Evolutionary conservation across 257 asterid species (phyloP).

Genomic region (Datura wrightii): DNA sequence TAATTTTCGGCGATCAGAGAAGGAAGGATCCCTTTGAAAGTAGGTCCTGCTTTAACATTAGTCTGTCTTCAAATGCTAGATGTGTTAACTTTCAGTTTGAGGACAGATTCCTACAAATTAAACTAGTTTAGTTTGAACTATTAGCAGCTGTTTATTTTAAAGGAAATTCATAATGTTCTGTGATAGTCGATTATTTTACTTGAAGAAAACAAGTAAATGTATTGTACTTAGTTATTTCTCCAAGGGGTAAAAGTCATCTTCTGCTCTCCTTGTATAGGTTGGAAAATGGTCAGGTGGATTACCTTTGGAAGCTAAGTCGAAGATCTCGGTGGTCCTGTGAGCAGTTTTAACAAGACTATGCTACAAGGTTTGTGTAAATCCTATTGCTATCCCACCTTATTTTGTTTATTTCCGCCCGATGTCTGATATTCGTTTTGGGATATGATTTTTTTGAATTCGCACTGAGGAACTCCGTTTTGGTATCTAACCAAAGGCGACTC

Average conservation of each 20-base stretch:
- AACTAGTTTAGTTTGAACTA: not conserved
- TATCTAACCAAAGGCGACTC: not conserved
- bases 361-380: not conserved
- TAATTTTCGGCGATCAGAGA: not conserved
- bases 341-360: not conserved
- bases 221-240: not conserved
- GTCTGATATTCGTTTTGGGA: not conserved
- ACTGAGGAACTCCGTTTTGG: not conserved
- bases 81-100: not conserved
- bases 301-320: not conserved
- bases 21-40: not conserved
- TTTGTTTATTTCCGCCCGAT: not conserved
- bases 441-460: not conserved
- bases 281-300: not conserved
- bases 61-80: not conserved
- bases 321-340: not conserved
- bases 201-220: not conserved
- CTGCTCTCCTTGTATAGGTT: not conserved
- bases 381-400: not conserved
- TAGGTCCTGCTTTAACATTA: not conserved
- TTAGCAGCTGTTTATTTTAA: not conserved
- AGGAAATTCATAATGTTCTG: not conserved
- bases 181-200: not conserved
- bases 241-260: not conserved
- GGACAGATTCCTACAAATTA: not conserved